Evolutionary conservation across 805 yeast species (phyloP).

Genomic region (Nematodospora valgi): DNA sequence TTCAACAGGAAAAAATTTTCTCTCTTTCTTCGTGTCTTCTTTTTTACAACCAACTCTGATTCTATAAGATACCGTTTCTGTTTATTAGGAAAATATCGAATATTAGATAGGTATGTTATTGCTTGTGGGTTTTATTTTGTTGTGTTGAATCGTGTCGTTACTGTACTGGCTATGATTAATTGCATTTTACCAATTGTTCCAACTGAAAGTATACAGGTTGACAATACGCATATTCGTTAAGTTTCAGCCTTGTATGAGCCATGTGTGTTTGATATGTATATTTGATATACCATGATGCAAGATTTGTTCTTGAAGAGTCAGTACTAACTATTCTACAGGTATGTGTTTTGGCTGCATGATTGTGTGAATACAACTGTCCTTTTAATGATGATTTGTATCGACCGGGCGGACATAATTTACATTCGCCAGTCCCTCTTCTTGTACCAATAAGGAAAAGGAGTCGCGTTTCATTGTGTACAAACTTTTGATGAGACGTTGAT

Average conservation of each 20-base stretch:
- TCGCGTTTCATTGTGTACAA: constrained; percentile 45
- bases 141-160: neutral
- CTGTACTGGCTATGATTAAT: constrained; percentile 41
- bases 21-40: constrained; percentile 2
- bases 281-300: no score
- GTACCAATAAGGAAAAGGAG: constrained; percentile 42
- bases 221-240: constrained; percentile 49
- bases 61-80: no score
- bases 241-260: constrained; percentile 55
- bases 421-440: constrained; percentile 34
- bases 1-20: neutral
- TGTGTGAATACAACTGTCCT: constrained; percentile 6
- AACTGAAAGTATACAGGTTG: constrained; percentile 48
- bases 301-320: constrained; percentile 1
- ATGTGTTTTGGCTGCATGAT: constrained; percentile 1
- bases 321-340: constrained; percentile 20
- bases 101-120: constrained; percentile 26
- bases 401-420: constrained; percentile 51
- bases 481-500: constrained; percentile 36
- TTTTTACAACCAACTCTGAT: neutral
- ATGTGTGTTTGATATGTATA: neutral
- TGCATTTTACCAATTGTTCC: constrained; percentile 51
- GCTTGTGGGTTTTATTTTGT: constrained; percentile 3
- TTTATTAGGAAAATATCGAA: no score
- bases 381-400: constrained; percentile 42